Base-by-base conservation (phyloP, 352 stramenopile species). In the Pythium brassicae region DNA sequence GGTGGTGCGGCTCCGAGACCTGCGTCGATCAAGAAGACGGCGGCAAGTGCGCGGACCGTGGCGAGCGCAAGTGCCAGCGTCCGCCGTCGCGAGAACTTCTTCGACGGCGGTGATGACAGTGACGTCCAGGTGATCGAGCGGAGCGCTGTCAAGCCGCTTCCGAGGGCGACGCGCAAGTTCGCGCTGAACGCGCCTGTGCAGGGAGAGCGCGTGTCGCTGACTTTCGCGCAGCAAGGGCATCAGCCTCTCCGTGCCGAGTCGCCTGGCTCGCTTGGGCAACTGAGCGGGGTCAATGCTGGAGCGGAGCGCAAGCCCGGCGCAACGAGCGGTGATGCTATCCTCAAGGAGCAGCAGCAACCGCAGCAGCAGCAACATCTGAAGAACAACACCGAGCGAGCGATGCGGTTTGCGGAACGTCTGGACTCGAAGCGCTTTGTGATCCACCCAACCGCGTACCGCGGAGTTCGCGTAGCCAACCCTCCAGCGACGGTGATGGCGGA, bases 371-470 rank as follows among this genome's bases (percentile, higher is more conserved):
- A 35, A 10, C 29, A 35, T 4, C 29, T 35, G 29, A 35, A 35
- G 10, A 35, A 10, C 29, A 35, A 35, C 29, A 10, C 29, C 10
- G 29, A 35, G 10, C 29, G 29, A 35, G 29, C 29, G 29, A 35
- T 35, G 29, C 29, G 29, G 29, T 46, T 22, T 46, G 9, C 19
- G 8, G 40, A 46, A 10, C 29, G 29, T 35, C 10, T 34, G 44
- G 15, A 50, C 44, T 8, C 44, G 19, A 50, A 8, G 8, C 22
- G 44, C 23, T 22, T 43, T 54, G 49, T 54, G 29, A 42, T 54
- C 35, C 49, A 54, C 27, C 49, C 49, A 23, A 54, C 49, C 2
- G 29, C 49, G n/a, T 54, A 44, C 27, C 49, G 26, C 27, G 49
- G 49, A 6, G n/a, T 54, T 12, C n/a, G 35, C 35, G 49, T 54